Percentiles rank a stretch among this genome's conserved stretches.
These are phyloP conservation scores for Spongospora subterranea DNA, from an alignment of 208 protist species.

Conservation along the genomic window DNA sequence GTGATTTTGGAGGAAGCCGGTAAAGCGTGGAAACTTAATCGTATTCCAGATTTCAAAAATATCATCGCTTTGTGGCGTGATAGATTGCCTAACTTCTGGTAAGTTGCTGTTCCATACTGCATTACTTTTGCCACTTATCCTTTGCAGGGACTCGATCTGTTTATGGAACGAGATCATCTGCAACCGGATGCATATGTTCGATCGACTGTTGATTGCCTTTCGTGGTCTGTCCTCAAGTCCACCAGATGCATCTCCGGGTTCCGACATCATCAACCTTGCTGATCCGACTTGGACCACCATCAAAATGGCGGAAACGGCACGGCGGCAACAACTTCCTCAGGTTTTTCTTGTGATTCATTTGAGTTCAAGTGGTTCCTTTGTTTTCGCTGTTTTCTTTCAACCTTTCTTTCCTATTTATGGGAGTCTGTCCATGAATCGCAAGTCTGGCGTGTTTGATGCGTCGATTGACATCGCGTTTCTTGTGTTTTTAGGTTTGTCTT, in stretches of 20 bases:
- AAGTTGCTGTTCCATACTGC: neutral
- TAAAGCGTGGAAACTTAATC: conserved; percentile 13
- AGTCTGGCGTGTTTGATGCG: neutral
- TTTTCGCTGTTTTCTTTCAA: neutral
- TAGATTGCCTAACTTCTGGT: conserved; percentile 58
- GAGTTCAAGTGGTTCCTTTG: neutral
- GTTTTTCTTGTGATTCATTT: neutral
- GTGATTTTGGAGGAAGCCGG: conserved; percentile 23
- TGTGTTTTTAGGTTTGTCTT: conserved; percentile 49
- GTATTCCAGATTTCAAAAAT: conserved; percentile 52
- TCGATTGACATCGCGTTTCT: neutral
- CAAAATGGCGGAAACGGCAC: conserved; percentile 67
- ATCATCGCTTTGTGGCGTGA: neutral
- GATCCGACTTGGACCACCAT: conserved; percentile 65
- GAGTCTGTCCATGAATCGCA: no score
- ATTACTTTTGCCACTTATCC: neutral
- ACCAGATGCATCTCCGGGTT: neutral
- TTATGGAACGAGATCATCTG: conserved; percentile 36
- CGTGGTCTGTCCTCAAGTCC: neutral
- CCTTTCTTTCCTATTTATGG: neutral
- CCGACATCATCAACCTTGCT: neutral
- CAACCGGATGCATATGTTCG: neutral
- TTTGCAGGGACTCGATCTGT: conserved; percentile 2
- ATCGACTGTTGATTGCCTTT: conserved; percentile 23
- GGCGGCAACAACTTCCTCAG: conserved; percentile 58